These are phyloP conservation scores for Vaccinium macrocarpon DNA, from an alignment of 148 eudicot species.

Conservation along the genomic window DNA sequence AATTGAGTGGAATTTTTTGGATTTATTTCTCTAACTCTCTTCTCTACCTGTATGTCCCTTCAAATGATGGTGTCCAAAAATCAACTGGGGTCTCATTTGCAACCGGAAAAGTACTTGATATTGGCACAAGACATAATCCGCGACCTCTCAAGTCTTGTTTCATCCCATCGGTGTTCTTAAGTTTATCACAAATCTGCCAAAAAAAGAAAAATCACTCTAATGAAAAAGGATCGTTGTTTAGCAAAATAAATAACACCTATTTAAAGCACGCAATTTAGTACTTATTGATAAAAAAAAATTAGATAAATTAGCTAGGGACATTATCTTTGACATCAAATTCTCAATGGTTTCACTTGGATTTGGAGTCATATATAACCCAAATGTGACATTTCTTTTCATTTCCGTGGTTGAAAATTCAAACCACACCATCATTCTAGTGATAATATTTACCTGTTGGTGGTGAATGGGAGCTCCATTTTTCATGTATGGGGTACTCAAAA, in stretches of 20 bases:
- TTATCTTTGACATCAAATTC: background rate
- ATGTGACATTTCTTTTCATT: background rate
- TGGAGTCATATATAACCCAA: background rate
- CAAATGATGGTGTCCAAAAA: constrained; percentile 91
- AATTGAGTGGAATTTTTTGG: constrained; percentile 13
- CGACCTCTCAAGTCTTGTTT: constrained; percentile 57
- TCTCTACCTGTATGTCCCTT: constrained; percentile 60
- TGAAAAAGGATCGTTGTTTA: background rate
- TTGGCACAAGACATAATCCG: constrained; percentile 87
- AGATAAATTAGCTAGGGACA: no score
- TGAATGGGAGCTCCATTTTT: constrained; percentile 63
- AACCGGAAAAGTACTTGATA: constrained; percentile 76
- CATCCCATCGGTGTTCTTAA: constrained; percentile 24
- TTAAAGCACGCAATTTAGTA: background rate
- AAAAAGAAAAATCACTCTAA: background rate
- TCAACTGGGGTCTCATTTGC: constrained; percentile 67
- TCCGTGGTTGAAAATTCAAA: background rate
- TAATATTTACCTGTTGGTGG: constrained; percentile 45
- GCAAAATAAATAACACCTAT: background rate
- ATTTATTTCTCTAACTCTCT: background rate
- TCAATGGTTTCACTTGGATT: background rate
- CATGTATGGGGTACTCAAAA: constrained; percentile 65
- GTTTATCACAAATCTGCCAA: constrained; percentile 29
- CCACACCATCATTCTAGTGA: background rate
- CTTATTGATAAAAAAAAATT: no score